Evolutionary conservation across 495 filamentous ascomycete genomes (phyloP).

Genomic region (Xylaria acuta): DNA sequence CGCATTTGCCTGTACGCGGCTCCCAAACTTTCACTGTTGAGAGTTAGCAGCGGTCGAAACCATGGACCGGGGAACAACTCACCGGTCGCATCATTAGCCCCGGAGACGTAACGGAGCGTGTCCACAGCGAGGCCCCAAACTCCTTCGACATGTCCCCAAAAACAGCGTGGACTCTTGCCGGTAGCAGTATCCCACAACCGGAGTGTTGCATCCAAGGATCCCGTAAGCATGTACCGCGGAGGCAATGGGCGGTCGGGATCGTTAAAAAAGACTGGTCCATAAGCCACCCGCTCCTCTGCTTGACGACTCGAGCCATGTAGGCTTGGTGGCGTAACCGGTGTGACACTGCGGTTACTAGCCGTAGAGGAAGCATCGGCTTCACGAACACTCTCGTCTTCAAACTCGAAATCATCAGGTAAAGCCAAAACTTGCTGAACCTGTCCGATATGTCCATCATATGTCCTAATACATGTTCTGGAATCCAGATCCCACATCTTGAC

Average conservation of each 20-base stretch:
- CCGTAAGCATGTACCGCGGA: slow-evolving; percentile 89
- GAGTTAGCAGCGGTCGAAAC: slow-evolving; percentile 18
- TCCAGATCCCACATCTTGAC: slow-evolving; percentile 95
- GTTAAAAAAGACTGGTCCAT: slow-evolving; percentile 62
- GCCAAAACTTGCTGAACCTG: slow-evolving; percentile 90
- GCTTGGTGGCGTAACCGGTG: slow-evolving; percentile 36
- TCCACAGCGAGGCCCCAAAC: slow-evolving; percentile 95
- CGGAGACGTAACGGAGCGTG: slow-evolving; percentile 84
- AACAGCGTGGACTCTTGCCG: slow-evolving; percentile 82
- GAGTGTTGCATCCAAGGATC: slow-evolving; percentile 87
- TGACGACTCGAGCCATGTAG: slow-evolving; percentile 33
- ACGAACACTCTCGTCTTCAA: slow-evolving; percentile 72
- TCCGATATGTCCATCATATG: slow-evolving; percentile 91
- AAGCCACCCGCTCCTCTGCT: slow-evolving; percentile 56
- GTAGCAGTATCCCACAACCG: slow-evolving; percentile 90
- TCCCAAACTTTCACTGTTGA: slow-evolving; percentile 82
- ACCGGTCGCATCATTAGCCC: slow-evolving; percentile 91
- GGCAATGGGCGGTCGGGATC: slow-evolving; percentile 69
- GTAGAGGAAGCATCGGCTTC: slow-evolving; percentile 61
- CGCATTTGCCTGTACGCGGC: slow-evolving; percentile 85
- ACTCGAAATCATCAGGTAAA: slow-evolving; percentile 83
- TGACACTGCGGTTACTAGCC: slow-evolving; percentile 47
- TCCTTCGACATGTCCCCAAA: slow-evolving; percentile 96
- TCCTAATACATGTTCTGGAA: slow-evolving; percentile 73
- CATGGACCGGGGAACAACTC: slow-evolving; percentile 15